phyloP scores from a whole-genome alignment of 352 stramenopile genomes.

The Salisapilia sapeloensis region DNA sequence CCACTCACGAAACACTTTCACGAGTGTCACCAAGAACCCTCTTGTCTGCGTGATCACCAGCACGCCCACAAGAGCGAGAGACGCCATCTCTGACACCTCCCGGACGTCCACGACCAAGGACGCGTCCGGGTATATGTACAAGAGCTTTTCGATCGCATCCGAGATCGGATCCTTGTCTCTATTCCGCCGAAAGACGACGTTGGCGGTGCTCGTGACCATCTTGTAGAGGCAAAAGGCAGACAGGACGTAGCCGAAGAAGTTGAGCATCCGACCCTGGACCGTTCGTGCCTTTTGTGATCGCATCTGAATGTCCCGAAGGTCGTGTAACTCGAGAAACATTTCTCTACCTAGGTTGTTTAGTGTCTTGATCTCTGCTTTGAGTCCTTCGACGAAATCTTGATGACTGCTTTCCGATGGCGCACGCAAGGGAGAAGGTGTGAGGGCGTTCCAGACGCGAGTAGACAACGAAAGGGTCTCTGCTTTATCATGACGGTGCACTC shows the following conservation, averaged over 20 bases:
- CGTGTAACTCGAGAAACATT: constrained; percentile 72
- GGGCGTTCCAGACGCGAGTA: constrained; percentile 13
- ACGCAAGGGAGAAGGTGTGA: too few species aligned
- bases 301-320: constrained; percentile 48
- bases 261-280: constrained; percentile 59
- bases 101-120: constrained; percentile 67
- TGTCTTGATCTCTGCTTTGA: constrained; percentile 57
- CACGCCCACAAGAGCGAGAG: constrained; percentile 56
- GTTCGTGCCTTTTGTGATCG: constrained; percentile 32
- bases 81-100: constrained; percentile 64
- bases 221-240: constrained; percentile 76
- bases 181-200: constrained; percentile 61
- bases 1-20: constrained; percentile 69
- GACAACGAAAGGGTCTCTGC: constrained; percentile 17
- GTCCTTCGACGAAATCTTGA: constrained; percentile 37
- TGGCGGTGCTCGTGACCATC: constrained; percentile 74
- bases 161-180: constrained; percentile 77
- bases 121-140: constrained; percentile 63
- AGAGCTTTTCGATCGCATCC: constrained; percentile 54
- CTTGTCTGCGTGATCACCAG: constrained; percentile 73
- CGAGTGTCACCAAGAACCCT: constrained; percentile 53
- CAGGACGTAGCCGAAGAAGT: constrained; percentile 61
- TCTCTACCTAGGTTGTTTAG: constrained; percentile 61
- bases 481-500: not conserved
- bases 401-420: constrained; percentile 5